Conservation (phyloP, 345 rosid species). For the Populus simonii region DNA sequence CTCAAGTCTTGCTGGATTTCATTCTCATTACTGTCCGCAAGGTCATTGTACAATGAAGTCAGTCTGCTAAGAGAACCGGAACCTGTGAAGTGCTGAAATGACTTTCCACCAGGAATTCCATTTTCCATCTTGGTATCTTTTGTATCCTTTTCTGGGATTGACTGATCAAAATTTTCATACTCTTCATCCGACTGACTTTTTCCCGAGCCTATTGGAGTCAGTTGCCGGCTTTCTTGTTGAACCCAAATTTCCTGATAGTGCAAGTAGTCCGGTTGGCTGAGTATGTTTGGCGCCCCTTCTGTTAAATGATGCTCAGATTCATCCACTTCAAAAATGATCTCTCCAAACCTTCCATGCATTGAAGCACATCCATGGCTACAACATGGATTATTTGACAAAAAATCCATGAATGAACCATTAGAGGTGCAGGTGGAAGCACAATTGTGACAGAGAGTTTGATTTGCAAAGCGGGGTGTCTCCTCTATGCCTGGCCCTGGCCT, state of each 20-base stretch:
- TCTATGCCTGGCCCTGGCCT: constrained; percentile 62
- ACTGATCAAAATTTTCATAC: constrained; percentile 33
- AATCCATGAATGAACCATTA: constrained; percentile 55
- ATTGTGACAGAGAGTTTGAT: constrained; percentile 54
- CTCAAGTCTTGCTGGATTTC: constrained; percentile 53
- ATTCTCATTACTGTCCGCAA: constrained; percentile 35
- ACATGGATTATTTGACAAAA: constrained; percentile 43
- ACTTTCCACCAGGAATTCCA: constrained; percentile 20
- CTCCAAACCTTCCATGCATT: constrained; percentile 84
- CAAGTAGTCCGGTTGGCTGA: constrained; percentile 27
- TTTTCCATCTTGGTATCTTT: constrained; percentile 26
- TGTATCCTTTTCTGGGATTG: constrained; percentile 20
- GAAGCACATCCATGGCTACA: constrained; percentile 62
- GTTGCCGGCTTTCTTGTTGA: constrained; percentile 70
- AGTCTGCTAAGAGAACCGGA: constrained; percentile 37
- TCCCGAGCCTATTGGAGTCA: constrained; percentile 56
- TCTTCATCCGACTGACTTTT: constrained; percentile 61
- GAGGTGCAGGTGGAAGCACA: constrained; percentile 72
- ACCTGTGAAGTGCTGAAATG: constrained; percentile 21
- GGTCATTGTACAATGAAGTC: constrained; percentile 27
- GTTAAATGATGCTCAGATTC: constrained; percentile 38
- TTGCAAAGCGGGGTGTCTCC: constrained; percentile 56
- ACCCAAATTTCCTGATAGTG: constrained; percentile 56
- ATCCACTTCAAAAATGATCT: constrained; percentile 56
- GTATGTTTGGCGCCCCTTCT: constrained; percentile 25